Base-by-base conservation (phyloP, 495 filamentous ascomycete genomes). In the Podospora didyma region DNA sequence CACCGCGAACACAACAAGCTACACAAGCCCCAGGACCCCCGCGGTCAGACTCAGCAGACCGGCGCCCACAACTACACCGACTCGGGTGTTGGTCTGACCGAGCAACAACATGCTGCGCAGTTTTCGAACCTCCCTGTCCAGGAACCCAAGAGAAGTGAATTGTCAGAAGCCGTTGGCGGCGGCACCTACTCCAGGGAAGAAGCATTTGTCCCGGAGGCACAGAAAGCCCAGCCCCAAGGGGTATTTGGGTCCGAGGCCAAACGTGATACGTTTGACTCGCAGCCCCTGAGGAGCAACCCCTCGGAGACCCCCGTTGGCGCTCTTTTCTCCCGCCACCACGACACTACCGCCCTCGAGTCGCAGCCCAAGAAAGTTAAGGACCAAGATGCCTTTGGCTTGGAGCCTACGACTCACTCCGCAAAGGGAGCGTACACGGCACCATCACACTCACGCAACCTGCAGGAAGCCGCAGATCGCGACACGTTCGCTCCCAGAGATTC, bases 51-150 rank as follows among this genome's bases (percentile, higher is more conserved):
- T 14, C 34, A 37, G 34, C 45, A 51, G 26, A 22, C 58, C 45
- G n/a, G n/a, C n/a, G n/a, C n/a, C n/a, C 71, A 75, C 47, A 48
- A 62, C 16, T 45, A 66, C 17, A 58, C 58, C 16, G 72, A 75
- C 23, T 72, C 72, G 0, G 70, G 69, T 5, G 59, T 72, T 24
- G 69, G 62, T 23, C 21, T 67, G 7, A 49, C 46, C 41, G 63
- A 68, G 1, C 21, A 49, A 22, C 21, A 50, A 23, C 54, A 46
- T 51, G 26, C 26, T 31, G 26, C 26, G 4, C 26, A 31, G 26
- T 31, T 9, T 31, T 31, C 26, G 26, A 9, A n/a, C n/a, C n/a
- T n/a, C n/a, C n/a, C 26, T 3, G 26, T 9, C 26, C 26, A 31
- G 4, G 4, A 31, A 9, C 26, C 26, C 26, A 31, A 31, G 26